Percentiles rank a stretch among this genome's conserved stretches.
These are phyloP conservation scores for Crotalaria pallida DNA, from an alignment of 306 rosid genomes.

Conservation along the genomic window DNA sequence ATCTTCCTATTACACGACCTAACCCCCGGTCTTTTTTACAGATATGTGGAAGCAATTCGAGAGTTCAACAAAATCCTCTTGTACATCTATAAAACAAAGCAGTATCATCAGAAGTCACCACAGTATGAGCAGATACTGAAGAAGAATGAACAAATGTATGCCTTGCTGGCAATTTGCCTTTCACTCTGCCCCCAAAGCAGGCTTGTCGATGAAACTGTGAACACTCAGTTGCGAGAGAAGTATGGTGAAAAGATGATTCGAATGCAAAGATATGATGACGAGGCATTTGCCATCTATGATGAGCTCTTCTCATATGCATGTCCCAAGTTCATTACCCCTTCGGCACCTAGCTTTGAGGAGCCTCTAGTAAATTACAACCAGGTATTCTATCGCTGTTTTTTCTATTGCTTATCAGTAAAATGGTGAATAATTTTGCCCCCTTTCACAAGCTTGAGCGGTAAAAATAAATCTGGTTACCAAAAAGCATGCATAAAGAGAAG, in stretches of 20 bases:
- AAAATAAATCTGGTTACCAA: not conserved
- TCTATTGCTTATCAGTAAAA: not conserved
- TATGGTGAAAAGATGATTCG: constrained; percentile 94
- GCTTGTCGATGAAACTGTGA: constrained; percentile 90
- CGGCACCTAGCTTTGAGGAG: constrained; percentile 96
- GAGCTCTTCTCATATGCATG: constrained; percentile 99
- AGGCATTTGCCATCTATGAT: constrained; percentile 89
- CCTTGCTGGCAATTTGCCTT: constrained; percentile 85
- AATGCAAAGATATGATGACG: constrained; percentile 92
- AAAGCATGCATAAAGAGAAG: not conserved
- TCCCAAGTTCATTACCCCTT: constrained; percentile 94
- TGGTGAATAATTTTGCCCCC: not conserved
- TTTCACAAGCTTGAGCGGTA: not conserved
- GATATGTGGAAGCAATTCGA: constrained; percentile 89
- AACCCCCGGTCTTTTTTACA: constrained; percentile 14
- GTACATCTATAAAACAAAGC: constrained; percentile 72
- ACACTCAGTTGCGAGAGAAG: constrained; percentile 86
- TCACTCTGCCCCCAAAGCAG: constrained; percentile 89
- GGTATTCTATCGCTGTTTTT: constrained; percentile 41
- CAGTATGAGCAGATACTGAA: constrained; percentile 94
- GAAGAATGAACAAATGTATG: constrained; percentile 99
- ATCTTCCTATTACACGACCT: not conserved
- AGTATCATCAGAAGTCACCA: constrained; percentile 84
- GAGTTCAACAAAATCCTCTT: constrained; percentile 88
- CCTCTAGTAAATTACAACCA: constrained; percentile 92